Conservation (phyloP, 2,329 filamentous ascomycete genomes). For the Botrytis fabae region DNA sequence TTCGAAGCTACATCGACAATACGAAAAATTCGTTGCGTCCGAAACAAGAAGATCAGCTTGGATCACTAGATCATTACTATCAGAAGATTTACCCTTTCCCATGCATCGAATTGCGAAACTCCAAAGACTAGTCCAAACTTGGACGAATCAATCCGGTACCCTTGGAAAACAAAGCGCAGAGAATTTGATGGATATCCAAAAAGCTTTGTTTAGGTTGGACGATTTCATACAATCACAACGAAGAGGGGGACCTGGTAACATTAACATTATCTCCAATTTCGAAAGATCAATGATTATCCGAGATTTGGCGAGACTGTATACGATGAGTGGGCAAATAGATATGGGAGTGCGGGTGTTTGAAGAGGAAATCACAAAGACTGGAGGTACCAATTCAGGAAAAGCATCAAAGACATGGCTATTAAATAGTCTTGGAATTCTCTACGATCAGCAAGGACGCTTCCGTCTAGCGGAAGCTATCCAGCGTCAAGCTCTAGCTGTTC, state of each 20-base stretch:
- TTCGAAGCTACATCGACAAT: conserved; percentile 12
- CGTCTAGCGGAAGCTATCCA: conserved; percentile 19
- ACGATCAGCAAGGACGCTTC: conserved; percentile 23
- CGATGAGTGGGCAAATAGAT: conserved; percentile 20
- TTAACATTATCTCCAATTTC: conserved; percentile 19
- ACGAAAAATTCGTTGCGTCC: conserved; percentile 17
- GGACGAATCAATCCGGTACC: conserved; percentile 13
- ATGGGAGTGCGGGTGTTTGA: conserved; percentile 20
- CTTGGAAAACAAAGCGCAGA: conserved; percentile 17
- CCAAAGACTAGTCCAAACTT: conserved; percentile 19
- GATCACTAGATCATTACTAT: conserved; percentile 21
- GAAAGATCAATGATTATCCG: conserved; percentile 23
- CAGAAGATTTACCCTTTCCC: conserved; percentile 19
- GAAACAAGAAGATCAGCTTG: conserved; percentile 19
- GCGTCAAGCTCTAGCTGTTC: conserved; percentile 22
- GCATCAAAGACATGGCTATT: conserved; percentile 19
- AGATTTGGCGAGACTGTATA: conserved; percentile 20
- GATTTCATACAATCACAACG: conserved; percentile 22
- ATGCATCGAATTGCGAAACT: conserved; percentile 23
- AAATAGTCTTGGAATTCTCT: conserved; percentile 22
- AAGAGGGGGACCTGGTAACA: conserved; percentile 1
- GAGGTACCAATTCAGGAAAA: conserved; percentile 21
- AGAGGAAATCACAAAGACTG: conserved; percentile 22
- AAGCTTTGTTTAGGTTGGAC: conserved; percentile 16
- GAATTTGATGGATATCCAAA: conserved; percentile 23